These are phyloP conservation scores for Lolium rigidum DNA, from an alignment of 176 grass and related monocot genomes.

Conservation along the genomic window DNA sequence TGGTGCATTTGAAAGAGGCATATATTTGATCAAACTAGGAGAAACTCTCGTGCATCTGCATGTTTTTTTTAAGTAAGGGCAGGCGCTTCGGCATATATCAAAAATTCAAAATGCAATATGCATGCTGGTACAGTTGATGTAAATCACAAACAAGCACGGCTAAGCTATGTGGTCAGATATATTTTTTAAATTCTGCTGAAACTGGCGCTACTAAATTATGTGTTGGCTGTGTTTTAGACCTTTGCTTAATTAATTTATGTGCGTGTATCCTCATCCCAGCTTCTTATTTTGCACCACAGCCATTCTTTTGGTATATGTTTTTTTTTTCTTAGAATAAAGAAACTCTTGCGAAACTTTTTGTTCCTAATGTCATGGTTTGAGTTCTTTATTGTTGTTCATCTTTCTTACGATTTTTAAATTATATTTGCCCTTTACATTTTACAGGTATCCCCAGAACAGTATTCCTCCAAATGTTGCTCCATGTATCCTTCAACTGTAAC, in stretches of 20 bases:
- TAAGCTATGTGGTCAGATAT: neutral
- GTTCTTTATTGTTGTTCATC: neutral
- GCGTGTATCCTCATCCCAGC: neutral
- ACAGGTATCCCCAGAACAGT: constrained; percentile 89
- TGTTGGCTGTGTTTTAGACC: constrained; percentile 5
- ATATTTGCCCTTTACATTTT: constrained; percentile 43
- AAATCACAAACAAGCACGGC: constrained; percentile 19
- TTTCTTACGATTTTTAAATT: constrained; percentile 1
- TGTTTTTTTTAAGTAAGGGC: neutral
- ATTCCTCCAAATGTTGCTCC: constrained; percentile 62
- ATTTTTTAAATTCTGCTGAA: constrained; percentile 15
- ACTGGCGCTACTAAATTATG: neutral
- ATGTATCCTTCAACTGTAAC: constrained; percentile 87
- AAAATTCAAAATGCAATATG: constrained; percentile 6
- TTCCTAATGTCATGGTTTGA: neutral
- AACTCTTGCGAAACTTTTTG: neutral
- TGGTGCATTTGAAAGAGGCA: neutral
- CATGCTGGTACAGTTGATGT: neutral
- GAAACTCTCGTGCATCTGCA: neutral
- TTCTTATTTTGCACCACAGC: neutral
- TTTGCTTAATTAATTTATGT: neutral
- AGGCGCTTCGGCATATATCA: neutral
- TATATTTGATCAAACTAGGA: constrained; percentile 6
- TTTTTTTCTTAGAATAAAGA: constrained; percentile 15
- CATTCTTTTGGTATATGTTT: neutral